Evolutionary conservation across 2,329 filamentous ascomycete species (phyloP).

Genomic region (Calonectria naviculata): DNA sequence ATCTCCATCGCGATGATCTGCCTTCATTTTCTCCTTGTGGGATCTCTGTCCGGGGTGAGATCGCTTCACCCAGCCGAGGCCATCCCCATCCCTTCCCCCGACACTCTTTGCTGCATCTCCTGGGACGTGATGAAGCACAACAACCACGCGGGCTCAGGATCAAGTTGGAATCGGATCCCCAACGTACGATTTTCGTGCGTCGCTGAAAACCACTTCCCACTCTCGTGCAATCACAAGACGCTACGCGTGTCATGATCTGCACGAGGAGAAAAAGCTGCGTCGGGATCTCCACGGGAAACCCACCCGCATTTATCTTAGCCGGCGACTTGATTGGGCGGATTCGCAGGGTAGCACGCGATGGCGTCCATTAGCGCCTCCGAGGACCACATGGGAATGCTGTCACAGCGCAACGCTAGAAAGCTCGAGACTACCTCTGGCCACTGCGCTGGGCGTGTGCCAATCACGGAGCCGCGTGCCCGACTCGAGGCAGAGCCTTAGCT

Average conservation of each 20-base stretch:
- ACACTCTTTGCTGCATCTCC: too few species aligned
- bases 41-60: too few species aligned
- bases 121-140: too few species aligned
- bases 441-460: neutral
- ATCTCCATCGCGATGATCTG: neutral
- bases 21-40: too few species aligned
- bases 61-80: neutral
- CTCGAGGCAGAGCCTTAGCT: neutral
- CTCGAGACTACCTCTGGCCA: neutral
- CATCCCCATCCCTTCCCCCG: neutral
- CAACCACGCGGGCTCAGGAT: too few species aligned
- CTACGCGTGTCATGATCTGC: conserved; percentile 8
- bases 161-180: neutral
- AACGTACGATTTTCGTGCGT: neutral
- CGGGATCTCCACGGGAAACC: neutral
- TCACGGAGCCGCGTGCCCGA: neutral
- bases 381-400: neutral
- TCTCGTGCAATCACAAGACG: neutral
- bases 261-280: neutral
- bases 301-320: neutral
- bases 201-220: neutral
- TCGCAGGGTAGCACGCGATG: neutral
- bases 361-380: neutral
- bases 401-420: neutral
- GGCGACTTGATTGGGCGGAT: neutral